phyloP scores from a whole-genome alignment of 441 rosid species.

The Viola pubescens region DNA sequence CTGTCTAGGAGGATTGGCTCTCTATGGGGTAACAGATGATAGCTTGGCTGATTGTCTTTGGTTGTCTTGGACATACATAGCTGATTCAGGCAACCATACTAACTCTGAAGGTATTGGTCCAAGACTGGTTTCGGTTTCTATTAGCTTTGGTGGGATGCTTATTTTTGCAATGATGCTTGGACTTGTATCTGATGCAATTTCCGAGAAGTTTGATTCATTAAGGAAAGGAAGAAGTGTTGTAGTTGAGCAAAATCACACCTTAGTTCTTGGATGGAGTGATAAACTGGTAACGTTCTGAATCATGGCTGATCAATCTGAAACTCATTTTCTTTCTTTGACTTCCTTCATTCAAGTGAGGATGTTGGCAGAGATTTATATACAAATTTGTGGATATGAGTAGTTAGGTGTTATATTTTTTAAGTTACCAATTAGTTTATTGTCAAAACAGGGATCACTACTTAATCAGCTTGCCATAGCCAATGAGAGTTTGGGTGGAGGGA shows the following conservation, averaged over 20 bases:
- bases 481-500: constrained; percentile 70
- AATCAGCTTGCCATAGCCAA: constrained; percentile 65
- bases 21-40: constrained; percentile 58
- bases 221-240: constrained; percentile 70
- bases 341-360: not conserved
- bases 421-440: constrained; percentile 14
- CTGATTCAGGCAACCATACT: constrained; percentile 66
- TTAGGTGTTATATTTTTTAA: not conserved
- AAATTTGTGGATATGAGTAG: not conserved
- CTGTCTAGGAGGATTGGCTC: constrained; percentile 60
- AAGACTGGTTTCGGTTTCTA: constrained; percentile 57
- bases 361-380: not conserved
- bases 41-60: constrained; percentile 58
- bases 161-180: constrained; percentile 80
- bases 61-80: constrained; percentile 66
- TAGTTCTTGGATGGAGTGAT: constrained; percentile 77
- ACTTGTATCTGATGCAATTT: constrained; percentile 73
- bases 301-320: not conserved
- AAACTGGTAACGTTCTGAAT: constrained; percentile 49
- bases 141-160: constrained; percentile 79
- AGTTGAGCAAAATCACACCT: constrained; percentile 63
- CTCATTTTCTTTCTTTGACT: not conserved
- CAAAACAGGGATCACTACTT: constrained; percentile 51
- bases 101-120: constrained; percentile 61
- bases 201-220: constrained; percentile 66